phyloP scores from a whole-genome alignment of 2,329 filamentous ascomycete species.

The Fusarium stilboides region DNA sequence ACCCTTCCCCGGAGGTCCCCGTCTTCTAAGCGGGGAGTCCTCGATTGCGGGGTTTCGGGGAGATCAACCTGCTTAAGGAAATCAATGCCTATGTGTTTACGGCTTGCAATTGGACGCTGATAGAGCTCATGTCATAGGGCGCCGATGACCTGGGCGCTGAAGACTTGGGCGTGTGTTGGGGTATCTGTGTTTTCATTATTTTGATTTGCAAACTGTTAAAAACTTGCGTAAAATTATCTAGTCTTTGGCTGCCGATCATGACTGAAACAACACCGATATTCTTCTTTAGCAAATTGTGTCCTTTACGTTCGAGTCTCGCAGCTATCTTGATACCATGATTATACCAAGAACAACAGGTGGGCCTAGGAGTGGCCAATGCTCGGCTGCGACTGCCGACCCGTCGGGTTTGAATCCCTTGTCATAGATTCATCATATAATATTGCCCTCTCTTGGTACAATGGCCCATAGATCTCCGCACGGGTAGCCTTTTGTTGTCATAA shows the following conservation, averaged over 20 bases:
- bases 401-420: constrained; percentile 6
- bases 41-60: constrained; percentile 43
- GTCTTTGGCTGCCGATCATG: constrained; percentile 29
- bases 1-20: constrained; percentile 11
- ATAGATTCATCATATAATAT: constrained; percentile 9
- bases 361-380: constrained; percentile 5
- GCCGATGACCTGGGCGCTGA: constrained; percentile 6
- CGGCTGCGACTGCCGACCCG: constrained; percentile 2
- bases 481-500: constrained; percentile 11
- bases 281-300: constrained; percentile 27
- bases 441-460: not conserved
- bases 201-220: constrained; percentile 36
- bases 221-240: constrained; percentile 44
- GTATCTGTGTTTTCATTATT: constrained; percentile 46
- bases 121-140: constrained; percentile 25
- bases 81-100: constrained; percentile 18
- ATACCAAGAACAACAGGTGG: constrained; percentile 16
- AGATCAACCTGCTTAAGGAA: constrained; percentile 35
- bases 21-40: constrained; percentile 26
- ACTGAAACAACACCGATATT: constrained; percentile 23
- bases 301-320: constrained; percentile 15
- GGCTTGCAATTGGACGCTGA: constrained; percentile 20
- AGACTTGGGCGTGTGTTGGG: constrained; percentile 14
- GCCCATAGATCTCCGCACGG: constrained; percentile 10
- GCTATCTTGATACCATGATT: constrained; percentile 15